Conservation (phyloP, 1,284 basidiomycete genomes). For the Dichomitus squalens region DNA sequence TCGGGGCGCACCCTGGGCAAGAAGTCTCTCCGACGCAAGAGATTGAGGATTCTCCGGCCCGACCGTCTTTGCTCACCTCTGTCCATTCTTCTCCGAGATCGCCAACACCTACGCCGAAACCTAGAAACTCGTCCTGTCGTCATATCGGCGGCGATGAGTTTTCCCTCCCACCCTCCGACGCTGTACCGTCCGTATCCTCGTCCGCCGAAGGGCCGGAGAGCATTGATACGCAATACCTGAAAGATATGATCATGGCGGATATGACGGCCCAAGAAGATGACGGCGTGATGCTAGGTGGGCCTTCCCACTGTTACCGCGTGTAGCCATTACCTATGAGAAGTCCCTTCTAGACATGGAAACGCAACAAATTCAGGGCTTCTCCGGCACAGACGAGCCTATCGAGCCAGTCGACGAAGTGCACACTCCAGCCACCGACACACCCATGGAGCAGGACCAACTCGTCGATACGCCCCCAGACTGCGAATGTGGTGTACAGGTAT, state of each 20-base stretch:
- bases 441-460: slow-evolving; percentile 16
- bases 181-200: slow-evolving; percentile 16
- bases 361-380: slow-evolving; percentile 31
- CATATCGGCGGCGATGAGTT: not conserved
- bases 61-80: slow-evolving; percentile 18
- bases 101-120: slow-evolving; percentile 21
- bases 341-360: slow-evolving; percentile 50
- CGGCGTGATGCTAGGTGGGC: slow-evolving; percentile 48
- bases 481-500: slow-evolving; percentile 64
- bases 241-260: slow-evolving; percentile 38
- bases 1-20: slow-evolving; percentile 1
- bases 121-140: not conserved
- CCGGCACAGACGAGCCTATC: slow-evolving; percentile 36
- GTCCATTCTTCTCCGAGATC: slow-evolving; percentile 20
- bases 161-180: slow-evolving; percentile 43
- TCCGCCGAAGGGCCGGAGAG: slow-evolving; percentile 16
- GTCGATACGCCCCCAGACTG: slow-evolving; percentile 45
- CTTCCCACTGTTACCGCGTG: not conserved
- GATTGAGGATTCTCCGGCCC: slow-evolving; percentile 33
- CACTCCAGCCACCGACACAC: not conserved
- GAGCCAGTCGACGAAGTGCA: slow-evolving; percentile 36
- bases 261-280: slow-evolving; percentile 30
- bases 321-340: not conserved
- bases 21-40: slow-evolving; percentile 24
- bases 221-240: slow-evolving; percentile 46